These are phyloP conservation scores for Leccinum disarticulatum DNA, from an alignment of 768 basidiomycete genomes.

Conservation along the genomic window DNA sequence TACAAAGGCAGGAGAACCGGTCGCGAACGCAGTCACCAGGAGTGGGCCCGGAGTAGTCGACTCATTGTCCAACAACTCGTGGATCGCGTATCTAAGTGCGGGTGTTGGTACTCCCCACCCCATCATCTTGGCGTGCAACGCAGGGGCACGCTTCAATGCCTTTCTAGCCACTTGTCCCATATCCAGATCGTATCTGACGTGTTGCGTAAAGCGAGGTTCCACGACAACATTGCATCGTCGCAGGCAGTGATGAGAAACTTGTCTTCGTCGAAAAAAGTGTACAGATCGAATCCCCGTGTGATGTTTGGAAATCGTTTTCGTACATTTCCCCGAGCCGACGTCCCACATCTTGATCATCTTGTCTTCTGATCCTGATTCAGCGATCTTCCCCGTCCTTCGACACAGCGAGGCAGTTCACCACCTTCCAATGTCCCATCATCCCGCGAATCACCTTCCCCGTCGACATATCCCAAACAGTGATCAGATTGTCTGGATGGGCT, in stretches of 20 bases:
- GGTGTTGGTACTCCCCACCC: slow-evolving; percentile 8
- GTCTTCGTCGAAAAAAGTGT: slow-evolving; percentile 15
- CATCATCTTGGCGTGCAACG: slow-evolving; percentile 4
- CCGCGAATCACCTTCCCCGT: slow-evolving; percentile 13
- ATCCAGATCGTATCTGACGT: background rate
- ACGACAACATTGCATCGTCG: slow-evolving; percentile 8
- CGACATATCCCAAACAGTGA: slow-evolving; percentile 25
- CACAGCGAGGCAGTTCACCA: slow-evolving; percentile 17
- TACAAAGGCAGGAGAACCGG: slow-evolving; percentile 5
- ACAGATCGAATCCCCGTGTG: slow-evolving; percentile 11
- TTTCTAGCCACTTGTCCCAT: background rate
- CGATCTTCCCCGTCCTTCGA: slow-evolving; percentile 19
- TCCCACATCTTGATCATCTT: slow-evolving; percentile 28
- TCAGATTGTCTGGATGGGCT: slow-evolving; percentile 22
- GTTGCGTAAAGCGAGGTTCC: slow-evolving; percentile 9
- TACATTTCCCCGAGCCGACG: slow-evolving; percentile 15
- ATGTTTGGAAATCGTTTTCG: slow-evolving; percentile 14
- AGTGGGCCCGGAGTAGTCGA: background rate
- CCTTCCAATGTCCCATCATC: slow-evolving; percentile 22
- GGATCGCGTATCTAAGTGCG: background rate
- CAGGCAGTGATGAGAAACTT: slow-evolving; percentile 9
- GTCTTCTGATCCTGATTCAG: slow-evolving; percentile 28
- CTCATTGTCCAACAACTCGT: background rate
- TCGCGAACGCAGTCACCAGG: background rate
- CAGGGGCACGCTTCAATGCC: background rate